phyloP scores from a whole-genome alignment of 1,284 basidiomycete genomes.

The Peniophora sp. region DNA sequence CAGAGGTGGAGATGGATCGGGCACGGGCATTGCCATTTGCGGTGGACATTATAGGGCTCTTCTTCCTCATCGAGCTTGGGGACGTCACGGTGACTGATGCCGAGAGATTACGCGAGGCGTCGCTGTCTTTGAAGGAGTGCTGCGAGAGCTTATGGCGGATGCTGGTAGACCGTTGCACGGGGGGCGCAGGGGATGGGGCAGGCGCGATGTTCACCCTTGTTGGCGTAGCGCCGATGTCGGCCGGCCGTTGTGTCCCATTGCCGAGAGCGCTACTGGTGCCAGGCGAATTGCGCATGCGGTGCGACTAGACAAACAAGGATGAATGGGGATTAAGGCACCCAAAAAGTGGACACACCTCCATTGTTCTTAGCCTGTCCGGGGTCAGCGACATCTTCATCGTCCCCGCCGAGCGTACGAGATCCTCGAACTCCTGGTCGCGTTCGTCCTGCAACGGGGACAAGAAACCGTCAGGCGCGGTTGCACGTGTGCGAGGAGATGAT shows the following conservation, averaged over 20 bases:
- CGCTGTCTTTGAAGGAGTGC: slow-evolving; percentile 49
- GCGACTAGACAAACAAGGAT: slow-evolving; percentile 1
- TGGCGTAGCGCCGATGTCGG: slow-evolving; percentile 4
- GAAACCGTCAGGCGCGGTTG: not conserved
- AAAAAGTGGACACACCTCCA: slow-evolving; percentile 58
- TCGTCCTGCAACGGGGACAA: slow-evolving; percentile 31
- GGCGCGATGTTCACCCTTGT: not conserved
- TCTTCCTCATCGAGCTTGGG: slow-evolving; percentile 29
- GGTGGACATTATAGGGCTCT: slow-evolving; percentile 21
- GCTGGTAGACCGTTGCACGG: not conserved
- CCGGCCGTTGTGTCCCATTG: not conserved
- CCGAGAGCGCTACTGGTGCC: not conserved
- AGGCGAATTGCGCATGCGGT: slow-evolving; percentile 11
- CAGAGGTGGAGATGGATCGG: slow-evolving; percentile 20
- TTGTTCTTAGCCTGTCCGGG: slow-evolving; percentile 82
- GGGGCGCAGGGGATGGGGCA: not conserved
- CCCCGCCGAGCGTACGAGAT: slow-evolving; percentile 77
- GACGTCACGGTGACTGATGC: too few relatives aligned
- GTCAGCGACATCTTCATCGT: slow-evolving; percentile 95
- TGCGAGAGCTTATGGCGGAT: not conserved
- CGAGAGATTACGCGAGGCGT: slow-evolving; percentile 14
- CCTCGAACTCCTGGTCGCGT: slow-evolving; percentile 77
- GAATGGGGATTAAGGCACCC: slow-evolving; percentile 9
- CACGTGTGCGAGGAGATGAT: not conserved
- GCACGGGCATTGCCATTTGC: slow-evolving; percentile 6